Conservation (phyloP, 176 grass and related monocot genomes). For the Cenchrus fungigraminus region DNA sequence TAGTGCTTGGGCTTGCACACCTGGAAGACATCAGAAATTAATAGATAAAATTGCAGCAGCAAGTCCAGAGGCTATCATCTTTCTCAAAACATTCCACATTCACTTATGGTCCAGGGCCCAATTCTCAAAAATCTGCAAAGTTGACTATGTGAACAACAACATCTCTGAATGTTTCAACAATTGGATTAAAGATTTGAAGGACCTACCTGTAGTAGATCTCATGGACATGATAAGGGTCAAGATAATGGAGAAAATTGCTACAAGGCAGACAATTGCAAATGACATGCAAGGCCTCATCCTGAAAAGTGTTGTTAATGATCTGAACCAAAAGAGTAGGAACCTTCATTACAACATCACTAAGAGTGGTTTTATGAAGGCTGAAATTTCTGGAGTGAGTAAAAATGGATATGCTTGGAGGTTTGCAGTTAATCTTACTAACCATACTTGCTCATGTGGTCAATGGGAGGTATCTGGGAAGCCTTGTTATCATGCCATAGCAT, state of each 20-base stretch:
- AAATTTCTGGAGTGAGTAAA: neutral
- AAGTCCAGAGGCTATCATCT: neutral
- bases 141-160: neutral
- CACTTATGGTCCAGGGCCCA: neutral
- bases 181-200: neutral
- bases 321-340: neutral
- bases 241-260: conserved; percentile 7
- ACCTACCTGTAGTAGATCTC: too few relatives aligned
- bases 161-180: neutral
- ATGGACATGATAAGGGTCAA: neutral
- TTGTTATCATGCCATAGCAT: neutral
- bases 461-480: neutral
- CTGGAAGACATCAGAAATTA: neutral
- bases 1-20: neutral
- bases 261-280: neutral
- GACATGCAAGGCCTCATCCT: neutral
- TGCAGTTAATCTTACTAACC: neutral
- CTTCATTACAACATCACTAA: neutral
- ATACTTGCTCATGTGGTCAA: neutral
- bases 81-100: neutral
- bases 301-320: neutral
- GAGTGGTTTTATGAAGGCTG: neutral
- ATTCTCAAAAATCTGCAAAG: neutral
- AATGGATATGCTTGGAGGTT: neutral
- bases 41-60: neutral